Conservation (phyloP, 805 yeast species). For the Ogataea trehalophila region DNA sequence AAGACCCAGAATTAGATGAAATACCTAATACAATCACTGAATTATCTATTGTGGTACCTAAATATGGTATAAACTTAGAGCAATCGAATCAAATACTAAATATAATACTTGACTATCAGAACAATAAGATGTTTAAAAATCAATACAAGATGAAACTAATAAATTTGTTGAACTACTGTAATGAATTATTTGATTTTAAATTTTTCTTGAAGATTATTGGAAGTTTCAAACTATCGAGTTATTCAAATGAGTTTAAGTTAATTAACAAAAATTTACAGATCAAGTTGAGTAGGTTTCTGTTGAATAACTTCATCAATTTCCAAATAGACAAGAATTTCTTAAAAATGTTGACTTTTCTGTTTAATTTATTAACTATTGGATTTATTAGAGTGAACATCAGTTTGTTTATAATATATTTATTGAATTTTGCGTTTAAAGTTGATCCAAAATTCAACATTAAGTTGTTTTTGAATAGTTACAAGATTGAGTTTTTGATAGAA, state of each 20-base stretch:
- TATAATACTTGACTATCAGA: slow-evolving; percentile 13
- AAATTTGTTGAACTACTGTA: slow-evolving; percentile 10
- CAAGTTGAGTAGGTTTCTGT: slow-evolving; percentile 16
- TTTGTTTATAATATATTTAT: slow-evolving; percentile 16
- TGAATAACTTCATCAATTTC: slow-evolving; percentile 20
- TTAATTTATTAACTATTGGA: slow-evolving; percentile 25
- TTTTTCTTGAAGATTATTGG: slow-evolving; percentile 18
- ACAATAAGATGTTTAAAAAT: slow-evolving; percentile 9
- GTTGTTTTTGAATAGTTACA: slow-evolving; percentile 20
- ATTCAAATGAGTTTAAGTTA: slow-evolving; percentile 16
- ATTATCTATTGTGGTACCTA: slow-evolving; percentile 19
- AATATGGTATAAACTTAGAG: slow-evolving; percentile 17
- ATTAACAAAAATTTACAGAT: slow-evolving; percentile 17
- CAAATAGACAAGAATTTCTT: slow-evolving; percentile 15
- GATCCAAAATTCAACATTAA: slow-evolving; percentile 16
- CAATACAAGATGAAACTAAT: slow-evolving; percentile 13
- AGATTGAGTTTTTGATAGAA: slow-evolving; percentile 16
- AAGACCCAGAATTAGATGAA: neutral
- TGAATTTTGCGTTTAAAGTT: slow-evolving; percentile 12
- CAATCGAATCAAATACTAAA: slow-evolving; percentile 20
- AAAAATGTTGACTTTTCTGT: slow-evolving; percentile 19
- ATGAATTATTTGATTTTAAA: slow-evolving; percentile 21
- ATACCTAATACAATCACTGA: slow-evolving; percentile 11
- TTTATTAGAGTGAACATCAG: slow-evolving; percentile 21
- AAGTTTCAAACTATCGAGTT: slow-evolving; percentile 18